Evolutionary conservation across 140 eudicot species (phyloP), one percentile per base, ranked within the genome.

Genomic region (Ambrosia hybrid): DNA sequence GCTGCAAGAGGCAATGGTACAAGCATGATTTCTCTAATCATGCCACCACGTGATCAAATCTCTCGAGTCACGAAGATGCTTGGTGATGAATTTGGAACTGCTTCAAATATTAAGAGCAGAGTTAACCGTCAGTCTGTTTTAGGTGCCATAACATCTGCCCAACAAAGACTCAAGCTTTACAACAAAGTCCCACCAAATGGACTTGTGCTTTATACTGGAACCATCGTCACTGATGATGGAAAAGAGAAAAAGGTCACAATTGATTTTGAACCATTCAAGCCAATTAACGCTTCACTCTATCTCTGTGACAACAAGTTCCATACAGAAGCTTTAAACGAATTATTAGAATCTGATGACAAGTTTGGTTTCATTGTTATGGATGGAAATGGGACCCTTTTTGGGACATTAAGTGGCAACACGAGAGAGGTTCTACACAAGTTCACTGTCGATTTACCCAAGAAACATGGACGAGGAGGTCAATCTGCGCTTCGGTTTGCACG

Each of bases 381-480:
- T 57, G 89, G 89, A 6, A 84, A 84, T 16, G 89, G 86, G 11
- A 81, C 89, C 26, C 89, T 81, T 67, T 84, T 84, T 17, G 86
- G 89, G 63, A 84, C 84, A 0, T 73, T 84, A 48, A 84, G 85
- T 70, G 88, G 88, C 5, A 80, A 84, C 57, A 80, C 85, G 0
- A 51, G 84, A 17, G 88, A 84, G 46, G 77, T 80, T 14, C 73
- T 84, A 33, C 88, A 84, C 79, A 84, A 84, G 26, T 84, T 84
- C 61, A 78, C 79, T 15, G 89, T 85, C 14, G 89, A 85, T 59
- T 82, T 85, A 52, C 89, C 89, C 0, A 85, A 85, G 71, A 85
- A 85, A 51, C 89, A 85, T 21, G 89, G 89, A 11, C 58, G 89
- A 68, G 89, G 89, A 71, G 89, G 89, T 65, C 89, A 85, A 37